Conservation (phyloP, 208 protist genomes). For the Herpetomonas muscarum region DNA sequence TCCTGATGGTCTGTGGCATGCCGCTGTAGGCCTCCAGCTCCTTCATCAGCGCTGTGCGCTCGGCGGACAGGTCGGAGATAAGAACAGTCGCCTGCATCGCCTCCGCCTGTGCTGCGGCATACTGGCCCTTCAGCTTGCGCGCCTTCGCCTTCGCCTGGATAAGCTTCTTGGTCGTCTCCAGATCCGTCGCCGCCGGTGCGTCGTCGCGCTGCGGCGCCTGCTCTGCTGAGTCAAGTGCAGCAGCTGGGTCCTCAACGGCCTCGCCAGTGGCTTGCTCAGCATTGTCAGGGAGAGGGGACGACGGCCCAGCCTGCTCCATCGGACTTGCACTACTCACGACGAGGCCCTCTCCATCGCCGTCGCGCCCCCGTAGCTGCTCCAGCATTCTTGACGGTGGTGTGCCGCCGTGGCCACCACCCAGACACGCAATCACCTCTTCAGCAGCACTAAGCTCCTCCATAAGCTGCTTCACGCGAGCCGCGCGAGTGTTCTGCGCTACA, state of each 20-base stretch:
- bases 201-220: constrained; percentile 11
- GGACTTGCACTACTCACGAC: not conserved
- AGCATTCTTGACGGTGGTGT: not conserved
- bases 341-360: not conserved
- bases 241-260: too few species aligned
- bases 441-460: constrained; percentile 37
- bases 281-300: too few species aligned
- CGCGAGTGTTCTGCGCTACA: constrained; percentile 36
- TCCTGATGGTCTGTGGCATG: constrained; percentile 44
- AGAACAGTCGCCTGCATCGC: constrained; percentile 6
- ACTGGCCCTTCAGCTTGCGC: constrained; percentile 11
- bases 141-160: constrained; percentile 18
- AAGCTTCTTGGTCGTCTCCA: not conserved
- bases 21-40: constrained; percentile 32
- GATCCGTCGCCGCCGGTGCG: constrained; percentile 7
- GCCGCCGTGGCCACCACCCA: not conserved
- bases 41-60: constrained; percentile 22
- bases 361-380: too few species aligned
- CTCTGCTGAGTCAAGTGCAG: not conserved
- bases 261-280: too few species aligned
- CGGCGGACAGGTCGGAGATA: constrained; percentile 23
- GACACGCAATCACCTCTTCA: constrained; percentile 27
- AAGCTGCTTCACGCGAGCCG: constrained; percentile 30
- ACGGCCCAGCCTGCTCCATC: too few species aligned
- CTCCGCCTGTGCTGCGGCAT: constrained; percentile 12